Evolutionary conservation across 2,329 filamentous ascomycete species (phyloP).

Genomic region (Drechslerella dactyloides): DNA sequence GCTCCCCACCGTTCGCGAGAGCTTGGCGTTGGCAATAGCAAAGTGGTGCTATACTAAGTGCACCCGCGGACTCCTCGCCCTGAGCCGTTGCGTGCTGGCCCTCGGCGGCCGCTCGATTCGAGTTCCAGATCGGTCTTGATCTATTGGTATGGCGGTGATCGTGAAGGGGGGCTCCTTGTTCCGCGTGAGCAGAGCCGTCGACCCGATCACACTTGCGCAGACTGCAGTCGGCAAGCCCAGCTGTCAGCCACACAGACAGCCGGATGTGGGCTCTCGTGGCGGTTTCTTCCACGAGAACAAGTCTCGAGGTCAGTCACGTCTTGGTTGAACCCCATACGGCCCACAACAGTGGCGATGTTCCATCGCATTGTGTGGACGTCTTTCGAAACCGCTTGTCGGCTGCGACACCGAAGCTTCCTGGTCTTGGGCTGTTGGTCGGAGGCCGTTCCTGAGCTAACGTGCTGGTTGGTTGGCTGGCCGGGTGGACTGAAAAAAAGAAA

Average conservation of each 20-base stretch:
- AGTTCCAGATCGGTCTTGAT: slow-evolving; percentile 18
- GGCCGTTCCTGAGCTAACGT: no score
- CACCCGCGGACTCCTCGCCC: not conserved
- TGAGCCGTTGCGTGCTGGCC: no score
- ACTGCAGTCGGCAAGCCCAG: slow-evolving; percentile 8
- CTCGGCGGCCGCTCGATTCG: slow-evolving; percentile 9
- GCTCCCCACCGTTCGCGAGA: not conserved
- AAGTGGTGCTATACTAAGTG: slow-evolving; percentile 15
- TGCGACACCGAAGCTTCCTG: no score
- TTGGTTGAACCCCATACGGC: no score
- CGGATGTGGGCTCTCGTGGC: no score
- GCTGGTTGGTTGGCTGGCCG: not conserved
- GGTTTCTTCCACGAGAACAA: no score
- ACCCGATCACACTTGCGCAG: slow-evolving; percentile 26
- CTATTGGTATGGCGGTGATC: not conserved
- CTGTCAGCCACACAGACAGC: slow-evolving; percentile 3
- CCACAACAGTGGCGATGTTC: no score
- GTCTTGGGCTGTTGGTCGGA: no score
- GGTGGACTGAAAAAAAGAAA: not conserved
- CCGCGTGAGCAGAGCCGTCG: slow-evolving; percentile 5
- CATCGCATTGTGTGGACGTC: no score
- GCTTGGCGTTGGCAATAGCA: not conserved
- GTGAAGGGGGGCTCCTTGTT: slow-evolving; percentile 11
- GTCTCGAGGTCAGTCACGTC: no score
- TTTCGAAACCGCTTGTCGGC: no score